These are phyloP conservation scores for Claviceps lovelessii DNA, from an alignment of 2,329 filamentous ascomycete species.

Conservation along the genomic window DNA sequence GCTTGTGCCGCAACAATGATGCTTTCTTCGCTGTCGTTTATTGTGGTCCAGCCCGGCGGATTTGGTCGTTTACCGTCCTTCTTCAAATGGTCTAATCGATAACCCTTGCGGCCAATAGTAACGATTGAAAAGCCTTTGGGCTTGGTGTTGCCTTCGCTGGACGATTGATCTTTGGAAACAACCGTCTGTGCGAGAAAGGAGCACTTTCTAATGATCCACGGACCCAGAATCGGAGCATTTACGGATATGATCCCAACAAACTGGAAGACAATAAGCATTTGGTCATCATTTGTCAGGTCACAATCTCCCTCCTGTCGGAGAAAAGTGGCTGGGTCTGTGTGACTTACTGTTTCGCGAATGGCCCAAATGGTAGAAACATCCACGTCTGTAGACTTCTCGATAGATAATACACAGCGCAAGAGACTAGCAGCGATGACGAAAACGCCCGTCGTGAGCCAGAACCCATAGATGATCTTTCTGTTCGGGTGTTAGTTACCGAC, in stretches of 20 bases:
- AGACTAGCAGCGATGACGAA: slow-evolving; percentile 14
- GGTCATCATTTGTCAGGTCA: background rate
- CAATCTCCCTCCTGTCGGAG: background rate
- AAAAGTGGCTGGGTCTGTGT: too few relatives aligned
- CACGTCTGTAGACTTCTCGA: slow-evolving; percentile 9
- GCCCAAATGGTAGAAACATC: slow-evolving; percentile 14
- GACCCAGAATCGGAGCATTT: slow-evolving; percentile 12
- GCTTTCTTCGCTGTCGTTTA: slow-evolving; percentile 11
- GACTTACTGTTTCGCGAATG: slow-evolving; percentile 13
- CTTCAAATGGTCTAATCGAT: slow-evolving; percentile 7
- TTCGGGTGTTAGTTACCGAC: background rate
- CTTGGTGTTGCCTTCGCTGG: background rate
- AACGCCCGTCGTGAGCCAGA: slow-evolving; percentile 13
- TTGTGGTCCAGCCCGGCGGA: slow-evolving; percentile 10
- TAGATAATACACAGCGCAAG: slow-evolving; percentile 11
- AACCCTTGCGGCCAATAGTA: slow-evolving; percentile 10
- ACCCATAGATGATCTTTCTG: slow-evolving; percentile 11
- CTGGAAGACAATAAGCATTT: slow-evolving; percentile 1
- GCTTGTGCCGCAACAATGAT: slow-evolving; percentile 2
- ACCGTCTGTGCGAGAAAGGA: slow-evolving; percentile 6
- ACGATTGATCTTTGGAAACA: slow-evolving; percentile 2
- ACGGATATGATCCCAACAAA: slow-evolving; percentile 13
- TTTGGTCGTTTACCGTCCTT: slow-evolving; percentile 7
- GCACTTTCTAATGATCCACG: slow-evolving; percentile 11
- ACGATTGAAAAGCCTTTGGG: slow-evolving; percentile 4